phyloP scores from a whole-genome alignment of 176 grass and related monocot species.

The Avena atlantica region DNA sequence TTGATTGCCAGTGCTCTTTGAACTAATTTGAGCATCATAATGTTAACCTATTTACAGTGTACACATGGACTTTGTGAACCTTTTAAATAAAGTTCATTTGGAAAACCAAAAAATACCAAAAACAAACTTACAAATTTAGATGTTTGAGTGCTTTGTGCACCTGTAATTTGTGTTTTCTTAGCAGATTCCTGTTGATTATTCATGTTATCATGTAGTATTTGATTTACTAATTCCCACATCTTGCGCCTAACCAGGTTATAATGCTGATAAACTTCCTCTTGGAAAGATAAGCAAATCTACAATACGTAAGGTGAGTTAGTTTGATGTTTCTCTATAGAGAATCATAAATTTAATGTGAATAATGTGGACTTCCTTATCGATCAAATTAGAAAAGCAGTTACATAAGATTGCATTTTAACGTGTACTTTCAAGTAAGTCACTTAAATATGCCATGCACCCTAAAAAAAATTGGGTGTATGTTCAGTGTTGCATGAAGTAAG shows the following conservation, averaged over 20 bases:
- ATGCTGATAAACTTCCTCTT: slow-evolving; percentile 91
- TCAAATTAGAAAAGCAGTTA: too few species aligned
- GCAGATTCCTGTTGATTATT: background rate
- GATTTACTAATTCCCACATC: slow-evolving; percentile 38
- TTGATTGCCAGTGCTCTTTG: background rate
- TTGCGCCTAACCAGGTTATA: slow-evolving; percentile 63
- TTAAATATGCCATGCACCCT: too few species aligned
- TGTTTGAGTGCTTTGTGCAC: background rate
- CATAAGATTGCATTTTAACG: too few species aligned
- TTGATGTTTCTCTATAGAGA: too few species aligned
- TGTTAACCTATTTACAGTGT: background rate
- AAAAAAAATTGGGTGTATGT: too few species aligned
- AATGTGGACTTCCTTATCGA: too few species aligned
- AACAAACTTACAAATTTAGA: background rate
- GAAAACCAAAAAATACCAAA: background rate
- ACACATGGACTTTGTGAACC: background rate
- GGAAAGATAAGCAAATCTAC: slow-evolving; percentile 79
- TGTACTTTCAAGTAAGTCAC: too few species aligned
- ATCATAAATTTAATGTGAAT: too few species aligned
- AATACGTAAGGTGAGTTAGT: too few species aligned
- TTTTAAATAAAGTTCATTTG: background rate
- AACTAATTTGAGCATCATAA: slow-evolving; percentile 20
- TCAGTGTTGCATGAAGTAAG: too few species aligned
- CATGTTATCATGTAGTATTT: slow-evolving; percentile 6
- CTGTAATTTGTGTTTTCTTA: background rate